Evolutionary conservation across 2,329 filamentous ascomycete genomes (phyloP), one percentile per base, ranked within the genome.

Genomic region (Keithomyces neogunnii): DNA sequence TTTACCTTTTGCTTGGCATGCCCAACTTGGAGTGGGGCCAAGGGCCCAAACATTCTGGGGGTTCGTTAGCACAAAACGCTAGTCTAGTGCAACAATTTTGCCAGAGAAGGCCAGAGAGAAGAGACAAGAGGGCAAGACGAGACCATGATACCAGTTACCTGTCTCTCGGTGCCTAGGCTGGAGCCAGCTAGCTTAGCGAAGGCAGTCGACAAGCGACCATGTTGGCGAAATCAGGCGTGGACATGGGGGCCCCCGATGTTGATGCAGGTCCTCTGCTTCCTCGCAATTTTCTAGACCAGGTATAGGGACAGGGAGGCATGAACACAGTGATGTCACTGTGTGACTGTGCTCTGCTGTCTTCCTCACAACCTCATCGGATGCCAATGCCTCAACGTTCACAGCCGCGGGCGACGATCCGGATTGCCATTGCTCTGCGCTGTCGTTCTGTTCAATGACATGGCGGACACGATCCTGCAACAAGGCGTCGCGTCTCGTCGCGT

Each of bases 261-360:
- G 30, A 44, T 28, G 10, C 40, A 29, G 40, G 40, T 44, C 40
- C 19, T 44, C 40, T 30, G 26, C 19, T 6, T 26, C 40, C n/a
- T 28, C 39, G 9, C 39, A 30, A 19, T 44, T 44, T n/a, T 44
- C 30, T 26, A 19, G 28, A 9, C 28, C 26, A 11, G 40, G 40
- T 44, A 44, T 19, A 19, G 19, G 30, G 40, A 44, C 40, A 44
- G 26, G n/a, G 40, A 30, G 40, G 45, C 45, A 47, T 38, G 45
- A 47, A 47, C 33, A 39, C 45, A 38, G 45, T 47, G 45, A 19
- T 38, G 43, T 45, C 43, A 45, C 43, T 7, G 45, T 47, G 45
- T 47, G 45, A 44, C 40, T 44, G 26, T 26, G 28, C 26, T 26
- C n/a, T 44, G 40, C 11, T 13, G 38, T 40, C 11, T 5, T 44